phyloP scores from a whole-genome alignment of 768 basidiomycete species.

The Podaxis rugospora region DNA sequence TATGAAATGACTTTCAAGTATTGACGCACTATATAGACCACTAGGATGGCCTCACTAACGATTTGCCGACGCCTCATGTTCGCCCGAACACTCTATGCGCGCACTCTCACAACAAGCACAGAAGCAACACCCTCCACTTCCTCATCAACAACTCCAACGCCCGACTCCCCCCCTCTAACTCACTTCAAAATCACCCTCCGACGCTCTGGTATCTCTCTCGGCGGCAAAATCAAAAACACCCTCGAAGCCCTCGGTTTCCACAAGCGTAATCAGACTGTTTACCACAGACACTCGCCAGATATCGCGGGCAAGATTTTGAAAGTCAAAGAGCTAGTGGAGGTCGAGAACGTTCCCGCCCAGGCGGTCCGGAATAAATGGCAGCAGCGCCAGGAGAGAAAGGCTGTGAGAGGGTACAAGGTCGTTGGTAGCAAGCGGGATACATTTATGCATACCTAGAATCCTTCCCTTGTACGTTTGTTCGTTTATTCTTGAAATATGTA shows the following conservation, averaged over 20 bases:
- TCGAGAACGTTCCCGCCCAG: conserved; percentile 73
- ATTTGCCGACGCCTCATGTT: not conserved
- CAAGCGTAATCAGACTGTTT: conserved; percentile 80
- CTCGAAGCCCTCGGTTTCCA: conserved; percentile 81
- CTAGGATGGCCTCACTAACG: conserved; percentile 1
- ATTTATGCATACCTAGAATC: conserved; percentile 26
- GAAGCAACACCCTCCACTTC: not conserved
- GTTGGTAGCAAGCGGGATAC: conserved; percentile 30
- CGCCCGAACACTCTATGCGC: not conserved
- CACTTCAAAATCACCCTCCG: conserved; percentile 89
- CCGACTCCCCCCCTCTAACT: conserved; percentile 36
- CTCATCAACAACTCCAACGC: not conserved
- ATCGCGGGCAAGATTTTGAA: conserved; percentile 81
- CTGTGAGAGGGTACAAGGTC: conserved; percentile 65
- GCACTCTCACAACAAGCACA: conserved; percentile 8
- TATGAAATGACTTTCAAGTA: not conserved
- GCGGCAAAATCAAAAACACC: conserved; percentile 65
- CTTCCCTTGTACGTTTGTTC: not conserved
- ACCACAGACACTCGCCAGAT: conserved; percentile 67
- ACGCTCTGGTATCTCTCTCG: conserved; percentile 83
- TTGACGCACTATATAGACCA: not conserved
- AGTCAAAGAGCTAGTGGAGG: conserved; percentile 88
- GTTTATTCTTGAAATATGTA: not conserved
- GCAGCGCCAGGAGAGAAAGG: conserved; percentile 62
- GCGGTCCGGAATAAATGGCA: conserved; percentile 67